phyloP scores from a whole-genome alignment of 2,329 filamentous ascomycete genomes.

The Cladophialophora carrionii region DNA sequence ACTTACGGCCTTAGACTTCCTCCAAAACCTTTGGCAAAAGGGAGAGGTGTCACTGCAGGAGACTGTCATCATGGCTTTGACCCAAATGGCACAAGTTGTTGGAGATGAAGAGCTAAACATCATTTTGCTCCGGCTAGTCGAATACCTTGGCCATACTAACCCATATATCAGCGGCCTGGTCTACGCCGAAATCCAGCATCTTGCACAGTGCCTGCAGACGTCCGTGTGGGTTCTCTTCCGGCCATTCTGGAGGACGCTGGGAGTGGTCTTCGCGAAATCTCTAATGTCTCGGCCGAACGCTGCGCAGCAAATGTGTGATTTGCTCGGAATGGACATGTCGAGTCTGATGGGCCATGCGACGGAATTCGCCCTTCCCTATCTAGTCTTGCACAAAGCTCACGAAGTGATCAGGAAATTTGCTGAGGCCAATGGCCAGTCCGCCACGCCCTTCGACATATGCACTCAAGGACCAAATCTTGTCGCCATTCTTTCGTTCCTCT shows the following conservation, averaged over 20 bases:
- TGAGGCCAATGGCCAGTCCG: constrained; percentile 61
- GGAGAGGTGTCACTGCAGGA: constrained; percentile 72
- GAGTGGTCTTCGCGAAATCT: constrained; percentile 80
- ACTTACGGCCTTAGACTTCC: constrained; percentile 68
- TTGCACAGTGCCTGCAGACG: constrained; percentile 67
- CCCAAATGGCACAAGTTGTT: constrained; percentile 76
- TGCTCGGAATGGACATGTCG: constrained; percentile 71
- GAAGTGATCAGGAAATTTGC: constrained; percentile 83
- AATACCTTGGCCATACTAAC: constrained; percentile 84
- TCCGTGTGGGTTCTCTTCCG: constrained; percentile 72
- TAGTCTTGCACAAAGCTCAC: constrained; percentile 75
- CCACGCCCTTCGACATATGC: constrained; percentile 63
- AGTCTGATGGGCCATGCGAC: constrained; percentile 78
- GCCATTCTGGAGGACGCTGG: constrained; percentile 87
- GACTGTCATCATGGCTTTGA: constrained; percentile 82
- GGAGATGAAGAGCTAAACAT: constrained; percentile 84
- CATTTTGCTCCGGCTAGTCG: constrained; percentile 78
- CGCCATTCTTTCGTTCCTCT: constrained; percentile 61
- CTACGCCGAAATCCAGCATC: constrained; percentile 72
- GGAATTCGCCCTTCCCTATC: constrained; percentile 78
- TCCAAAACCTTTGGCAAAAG: constrained; percentile 73
- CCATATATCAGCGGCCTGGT: constrained; percentile 77
- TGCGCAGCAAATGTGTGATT: constrained; percentile 75
- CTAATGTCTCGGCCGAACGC: constrained; percentile 80
- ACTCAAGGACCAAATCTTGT: constrained; percentile 60